Percentiles rank a stretch among this genome's conserved stretches.
These are phyloP conservation scores for Candida mesenterica DNA, from an alignment of 1,139 yeast genomes.

Conservation along the genomic window DNA sequence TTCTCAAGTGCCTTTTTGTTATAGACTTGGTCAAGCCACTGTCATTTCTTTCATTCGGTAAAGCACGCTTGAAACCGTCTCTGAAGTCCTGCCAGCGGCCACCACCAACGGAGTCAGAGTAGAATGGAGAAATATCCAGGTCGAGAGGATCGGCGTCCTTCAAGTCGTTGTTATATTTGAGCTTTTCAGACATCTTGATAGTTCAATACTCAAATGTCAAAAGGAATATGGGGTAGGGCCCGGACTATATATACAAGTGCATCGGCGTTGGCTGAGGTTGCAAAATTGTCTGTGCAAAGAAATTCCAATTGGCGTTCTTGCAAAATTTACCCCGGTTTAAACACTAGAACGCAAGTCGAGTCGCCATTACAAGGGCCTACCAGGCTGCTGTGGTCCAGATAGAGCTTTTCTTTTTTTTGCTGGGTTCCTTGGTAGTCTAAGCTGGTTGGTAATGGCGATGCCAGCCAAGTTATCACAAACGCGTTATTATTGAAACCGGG, in stretches of 20 bases:
- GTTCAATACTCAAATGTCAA: neutral
- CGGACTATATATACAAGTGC: constrained; percentile 1
- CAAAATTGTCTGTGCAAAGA: neutral
- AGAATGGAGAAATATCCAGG: constrained; percentile 13
- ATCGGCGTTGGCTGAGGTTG: neutral
- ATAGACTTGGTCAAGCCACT: constrained; percentile 13
- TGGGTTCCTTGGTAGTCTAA: too few relatives aligned
- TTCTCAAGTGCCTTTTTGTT: constrained; percentile 25
- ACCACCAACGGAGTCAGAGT: constrained; percentile 6
- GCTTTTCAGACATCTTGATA: constrained; percentile 5
- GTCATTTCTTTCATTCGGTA: constrained; percentile 11
- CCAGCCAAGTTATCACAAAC: too few relatives aligned
- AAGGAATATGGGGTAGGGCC: neutral
- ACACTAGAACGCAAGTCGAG: too few relatives aligned
- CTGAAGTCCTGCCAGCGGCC: constrained; percentile 13
- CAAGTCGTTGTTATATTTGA: neutral
- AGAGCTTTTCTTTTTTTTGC: too few relatives aligned
- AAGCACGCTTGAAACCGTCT: constrained; percentile 15
- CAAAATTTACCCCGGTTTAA: too few relatives aligned
- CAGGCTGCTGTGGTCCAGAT: too few relatives aligned
- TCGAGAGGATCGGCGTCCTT: constrained; percentile 4
- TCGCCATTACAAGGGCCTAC: too few relatives aligned
- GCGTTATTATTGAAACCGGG: too few relatives aligned
- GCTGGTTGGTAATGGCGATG: too few relatives aligned
- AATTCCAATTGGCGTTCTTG: too few relatives aligned